A percentile compares a stretch with the other conserved stretches of the same genome.
Conservation (phyloP, 2,329 filamentous ascomycete species). For the Talaromyces sp. region DNA sequence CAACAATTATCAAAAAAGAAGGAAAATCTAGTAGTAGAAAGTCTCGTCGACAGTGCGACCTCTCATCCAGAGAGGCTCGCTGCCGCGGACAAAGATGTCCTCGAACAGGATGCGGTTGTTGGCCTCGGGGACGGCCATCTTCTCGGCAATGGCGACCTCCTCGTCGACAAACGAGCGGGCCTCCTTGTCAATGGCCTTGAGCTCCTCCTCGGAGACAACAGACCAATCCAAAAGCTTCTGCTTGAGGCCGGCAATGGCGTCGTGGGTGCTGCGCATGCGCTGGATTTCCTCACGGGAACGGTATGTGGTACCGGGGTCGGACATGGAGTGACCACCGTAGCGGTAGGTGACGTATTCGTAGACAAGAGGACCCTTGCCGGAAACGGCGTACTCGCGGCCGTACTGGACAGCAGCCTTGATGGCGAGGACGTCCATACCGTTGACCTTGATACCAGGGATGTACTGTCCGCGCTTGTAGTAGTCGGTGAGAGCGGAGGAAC, state of each 20-base stretch:
- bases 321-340: constrained; percentile 99
- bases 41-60: constrained; percentile 89
- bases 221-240: constrained; percentile 97
- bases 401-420: constrained; percentile 95
- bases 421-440: constrained; percentile 98
- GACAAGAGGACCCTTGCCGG: constrained; percentile 87
- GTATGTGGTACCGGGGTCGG: constrained; percentile 98
- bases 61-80: constrained; percentile 81
- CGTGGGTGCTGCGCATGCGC: constrained; percentile 98
- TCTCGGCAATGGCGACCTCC: constrained; percentile 86
- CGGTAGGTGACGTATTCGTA: constrained; percentile 99
- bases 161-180: constrained; percentile 78
- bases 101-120: constrained; percentile 83
- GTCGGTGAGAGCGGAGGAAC: constrained; percentile 91
- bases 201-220: constrained; percentile 85
- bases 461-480: constrained; percentile 99
- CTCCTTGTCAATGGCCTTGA: constrained; percentile 94
- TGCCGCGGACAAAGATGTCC: constrained; percentile 89
- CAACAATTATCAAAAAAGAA: background rate
- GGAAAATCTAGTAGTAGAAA: constrained; percentile 62
- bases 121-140: constrained; percentile 74
- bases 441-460: constrained; percentile 98
- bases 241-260: constrained; percentile 96
- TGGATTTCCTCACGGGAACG: constrained; percentile 98
- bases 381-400: constrained; percentile 78